Base-by-base conservation (phyloP, 805 yeast species). In the Hanseniaspora nectarophila region DNA sequence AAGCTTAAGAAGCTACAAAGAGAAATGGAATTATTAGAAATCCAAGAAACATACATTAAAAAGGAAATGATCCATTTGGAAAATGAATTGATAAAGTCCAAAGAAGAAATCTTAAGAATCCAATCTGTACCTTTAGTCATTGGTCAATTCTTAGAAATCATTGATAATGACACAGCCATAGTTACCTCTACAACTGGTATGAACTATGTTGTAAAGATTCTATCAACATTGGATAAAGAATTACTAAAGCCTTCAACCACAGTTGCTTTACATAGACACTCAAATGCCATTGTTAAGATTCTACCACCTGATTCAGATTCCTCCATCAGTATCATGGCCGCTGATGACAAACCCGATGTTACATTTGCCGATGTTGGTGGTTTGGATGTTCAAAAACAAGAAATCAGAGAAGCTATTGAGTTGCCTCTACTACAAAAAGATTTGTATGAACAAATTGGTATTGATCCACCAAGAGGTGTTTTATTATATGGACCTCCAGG, bases 401-500 rank as follows among this genome's bases (percentile, higher is more conserved):
- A 92, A 71, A 92, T 92, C 57, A 80, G 97, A 63, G 99, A 92
- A 70, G 98, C 98, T 2, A 97, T 92, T 15, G 98, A 92, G 68
- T 75, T 92, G 60, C 98, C 98, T 12, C 75, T 92, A 62, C 84
- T 95, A 15, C 97, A 92, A 66, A 94, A 92, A 35, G 98, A 94
- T 61, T 73, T 94, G 58, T 92, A 92, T 70, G 84, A 86, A 63
- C 97, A 92, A 69, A 92, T 92, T 63, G 99, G 99, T 70, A 89
- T 92, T 58, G 97, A 92, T 62, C 98, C 98, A 18, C 99, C 99
- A 57, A 81, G 97, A 59, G 99, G 99, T 61, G 98, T 92, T 29
- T 70, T 92, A 59, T 73, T 92, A 56, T 92, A 92, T 69, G 99
- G 99, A n/a, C 97, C 98, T 10, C 99, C 99, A 45, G 99, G 99